Base-by-base conservation (phyloP, 2,329 filamentous ascomycete species). In the Botrytis galanthina region DNA sequence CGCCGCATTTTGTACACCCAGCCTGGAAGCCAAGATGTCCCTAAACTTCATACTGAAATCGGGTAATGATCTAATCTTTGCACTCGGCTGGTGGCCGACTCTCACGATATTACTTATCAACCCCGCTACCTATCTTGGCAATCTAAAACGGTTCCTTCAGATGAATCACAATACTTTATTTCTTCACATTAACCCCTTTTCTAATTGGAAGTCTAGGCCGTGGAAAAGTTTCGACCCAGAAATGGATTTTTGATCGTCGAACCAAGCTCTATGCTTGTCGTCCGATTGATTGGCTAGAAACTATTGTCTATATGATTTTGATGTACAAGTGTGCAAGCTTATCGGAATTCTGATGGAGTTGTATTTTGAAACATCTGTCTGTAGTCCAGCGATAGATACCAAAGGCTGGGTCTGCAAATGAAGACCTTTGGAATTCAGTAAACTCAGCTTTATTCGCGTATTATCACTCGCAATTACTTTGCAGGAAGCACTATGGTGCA, bases 311-410 rank as follows among this genome's bases (percentile, higher is more conserved):
- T n/a, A 12, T 1, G 16, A 26, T n/a, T 14, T n/a, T n/a, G 48
- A 51, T n/a, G 48, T 51, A 51, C 5, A 14, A 51, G 48, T n/a
- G 10, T n/a, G 16, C 26, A 7, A 16, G 51, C n/a, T 54, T 54
- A 14, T 54, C 3, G 3, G 51, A 16, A 18, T n/a, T 54, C 6
- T 29, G 51, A 29, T 29, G 5, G n/a, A 8, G 14, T 54, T 16
- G 14, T 18, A 8, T 54, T 54, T 18, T 0, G 0, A 54, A 29
- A 0, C 1, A 6, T 1, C 6, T n/a, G 51, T 29, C 14, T 54
- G n/a, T 29, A 51, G 26, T 51, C 39, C 39, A 18, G 16, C 14
- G 51, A 16, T 6, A 54, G 6, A 54, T 6, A 29, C n/a, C n/a
- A 29, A 54, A 29, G n/a, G n/a, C 14, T 29, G 14, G n/a, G n/a